These are phyloP conservation scores for Pyrus pyrifolia DNA, from an alignment of 306 rosid genomes.

Conservation along the genomic window DNA sequence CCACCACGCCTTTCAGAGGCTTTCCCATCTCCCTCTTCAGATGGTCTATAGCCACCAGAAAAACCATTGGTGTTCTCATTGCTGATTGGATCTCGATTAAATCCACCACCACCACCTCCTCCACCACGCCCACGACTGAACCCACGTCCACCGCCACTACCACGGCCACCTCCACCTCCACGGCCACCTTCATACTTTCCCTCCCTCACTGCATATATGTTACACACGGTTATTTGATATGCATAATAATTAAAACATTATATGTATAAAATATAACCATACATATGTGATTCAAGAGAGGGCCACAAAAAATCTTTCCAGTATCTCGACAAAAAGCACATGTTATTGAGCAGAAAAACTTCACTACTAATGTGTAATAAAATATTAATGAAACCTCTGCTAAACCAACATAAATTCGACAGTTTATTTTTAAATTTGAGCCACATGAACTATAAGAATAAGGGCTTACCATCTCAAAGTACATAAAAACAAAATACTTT, in stretches of 20 bases:
- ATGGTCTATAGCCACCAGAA: constrained; percentile 33
- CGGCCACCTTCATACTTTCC: constrained; percentile 33
- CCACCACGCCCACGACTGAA: constrained; percentile 49
- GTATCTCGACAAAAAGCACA: too few species aligned
- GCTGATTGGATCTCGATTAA: constrained; percentile 30
- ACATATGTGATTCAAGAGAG: neutral
- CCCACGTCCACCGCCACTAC: constrained; percentile 39
- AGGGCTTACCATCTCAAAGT: neutral
- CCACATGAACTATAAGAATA: neutral
- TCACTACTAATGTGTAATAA: neutral
- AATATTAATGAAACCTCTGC: neutral
- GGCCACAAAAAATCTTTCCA: too few species aligned
- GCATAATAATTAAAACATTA: neutral
- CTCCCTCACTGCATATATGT: constrained; percentile 37
- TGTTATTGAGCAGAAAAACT: too few species aligned
- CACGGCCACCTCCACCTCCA: constrained; percentile 20
- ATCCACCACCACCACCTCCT: constrained; percentile 20
- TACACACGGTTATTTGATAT: neutral
- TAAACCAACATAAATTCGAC: neutral
- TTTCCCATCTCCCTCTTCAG: constrained; percentile 45
- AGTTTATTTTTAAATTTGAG: neutral
- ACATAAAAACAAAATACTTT: neutral
- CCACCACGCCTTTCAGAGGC: constrained; percentile 52
- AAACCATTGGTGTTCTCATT: constrained; percentile 37
- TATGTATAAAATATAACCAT: neutral